Conservation (phyloP, 1,139 yeast species). For the Blastobotrys persicus region DNA sequence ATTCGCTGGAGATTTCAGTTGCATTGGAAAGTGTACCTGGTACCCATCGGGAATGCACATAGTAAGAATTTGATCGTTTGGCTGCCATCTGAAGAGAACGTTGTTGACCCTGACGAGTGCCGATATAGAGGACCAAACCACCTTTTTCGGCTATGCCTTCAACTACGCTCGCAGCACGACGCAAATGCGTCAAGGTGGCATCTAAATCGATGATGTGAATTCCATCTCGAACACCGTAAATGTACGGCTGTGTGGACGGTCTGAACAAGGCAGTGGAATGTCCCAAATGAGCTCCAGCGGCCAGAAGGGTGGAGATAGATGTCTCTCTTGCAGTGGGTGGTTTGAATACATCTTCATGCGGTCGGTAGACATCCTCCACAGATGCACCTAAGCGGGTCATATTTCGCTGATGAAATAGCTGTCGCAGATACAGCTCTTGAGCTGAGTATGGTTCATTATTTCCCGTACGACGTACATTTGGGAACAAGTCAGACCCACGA, state of each 20-base stretch:
- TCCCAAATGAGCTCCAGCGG: constrained; percentile 95
- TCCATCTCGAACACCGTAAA: constrained; percentile 85
- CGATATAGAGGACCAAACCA: constrained; percentile 80
- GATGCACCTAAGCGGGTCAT: constrained; percentile 61
- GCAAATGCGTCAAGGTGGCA: constrained; percentile 69
- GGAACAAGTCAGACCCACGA: constrained; percentile 34
- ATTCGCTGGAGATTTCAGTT: constrained; percentile 59
- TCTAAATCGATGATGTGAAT: constrained; percentile 87
- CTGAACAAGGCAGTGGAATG: constrained; percentile 80
- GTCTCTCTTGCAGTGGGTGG: constrained; percentile 60
- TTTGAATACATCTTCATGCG: constrained; percentile 59
- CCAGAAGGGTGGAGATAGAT: constrained; percentile 66
- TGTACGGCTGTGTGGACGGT: constrained; percentile 81
- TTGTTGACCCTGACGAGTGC: constrained; percentile 77
- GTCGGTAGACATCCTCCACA: constrained; percentile 61
- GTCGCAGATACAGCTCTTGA: constrained; percentile 76
- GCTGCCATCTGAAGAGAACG: constrained; percentile 80
- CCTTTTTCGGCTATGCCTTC: constrained; percentile 81
- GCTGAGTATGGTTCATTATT: constrained; percentile 55
- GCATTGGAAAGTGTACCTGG: constrained; percentile 94
- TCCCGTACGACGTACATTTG: constrained; percentile 40
- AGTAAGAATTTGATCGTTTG: constrained; percentile 69
- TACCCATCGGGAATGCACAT: constrained; percentile 84
- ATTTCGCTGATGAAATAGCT: constrained; percentile 54
- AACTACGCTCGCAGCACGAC: constrained; percentile 75